phyloP scores from a whole-genome alignment of 1,139 yeast species.

The Taiozyma sp. region DNA sequence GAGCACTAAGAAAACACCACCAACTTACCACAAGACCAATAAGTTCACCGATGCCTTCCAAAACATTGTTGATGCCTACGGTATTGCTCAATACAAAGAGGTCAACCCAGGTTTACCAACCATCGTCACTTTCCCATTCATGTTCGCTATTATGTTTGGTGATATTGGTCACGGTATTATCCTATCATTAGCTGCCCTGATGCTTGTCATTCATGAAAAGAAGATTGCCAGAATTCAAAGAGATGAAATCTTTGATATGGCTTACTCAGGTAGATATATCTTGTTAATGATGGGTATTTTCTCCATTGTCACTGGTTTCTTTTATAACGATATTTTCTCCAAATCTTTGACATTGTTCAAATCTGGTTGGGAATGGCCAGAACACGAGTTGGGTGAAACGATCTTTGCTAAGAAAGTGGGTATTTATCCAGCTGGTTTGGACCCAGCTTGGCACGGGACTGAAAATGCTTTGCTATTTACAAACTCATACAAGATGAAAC shows the following conservation, averaged over 20 bases:
- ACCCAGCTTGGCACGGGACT: conserved; percentile 96
- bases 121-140: conserved; percentile 92
- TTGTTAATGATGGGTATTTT: conserved; percentile 86
- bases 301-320: conserved; percentile 89
- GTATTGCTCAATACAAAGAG: conserved; percentile 90
- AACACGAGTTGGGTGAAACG: conserved; percentile 52
- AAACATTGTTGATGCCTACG: conserved; percentile 91
- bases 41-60: conserved; percentile 93
- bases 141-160: conserved; percentile 99
- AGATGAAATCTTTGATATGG: conserved; percentile 97
- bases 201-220: conserved; percentile 66
- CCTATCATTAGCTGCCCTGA: conserved; percentile 65
- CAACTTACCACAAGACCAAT: conserved; percentile 88
- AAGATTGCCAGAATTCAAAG: conserved; percentile 62
- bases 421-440: conserved; percentile 81
- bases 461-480: conserved; percentile 88
- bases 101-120: conserved; percentile 96
- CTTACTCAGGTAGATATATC: conserved; percentile 87
- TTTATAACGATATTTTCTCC: conserved; percentile 92
- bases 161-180: conserved; percentile 95
- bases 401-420: conserved; percentile 62
- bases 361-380: conserved; percentile 94
- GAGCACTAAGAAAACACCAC: conserved; percentile 81
- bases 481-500: conserved; percentile 94
- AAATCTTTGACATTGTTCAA: conserved; percentile 80